Conservation (phyloP, 2,329 filamentous ascomycete species). For the Alternaria metachromatica region DNA sequence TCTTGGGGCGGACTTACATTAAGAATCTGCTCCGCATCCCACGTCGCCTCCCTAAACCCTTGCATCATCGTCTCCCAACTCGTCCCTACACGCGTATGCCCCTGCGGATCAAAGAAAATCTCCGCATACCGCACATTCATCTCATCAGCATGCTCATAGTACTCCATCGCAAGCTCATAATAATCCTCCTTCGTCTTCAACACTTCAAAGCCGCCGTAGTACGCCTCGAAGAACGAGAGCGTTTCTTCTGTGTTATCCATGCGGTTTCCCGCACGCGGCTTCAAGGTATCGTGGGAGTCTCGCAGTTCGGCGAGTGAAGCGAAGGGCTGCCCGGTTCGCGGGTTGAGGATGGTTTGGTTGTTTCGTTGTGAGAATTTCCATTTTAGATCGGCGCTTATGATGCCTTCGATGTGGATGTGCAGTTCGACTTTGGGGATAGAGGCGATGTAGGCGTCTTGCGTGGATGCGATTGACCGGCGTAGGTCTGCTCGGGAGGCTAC, state of each 20-base stretch:
- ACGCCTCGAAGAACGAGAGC: conserved; percentile 31
- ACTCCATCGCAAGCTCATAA: conserved; percentile 52
- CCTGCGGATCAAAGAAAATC: conserved; percentile 55
- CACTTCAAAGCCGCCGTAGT: conserved; percentile 37
- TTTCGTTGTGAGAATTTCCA: conserved; percentile 54
- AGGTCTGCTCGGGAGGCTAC: conserved; percentile 10
- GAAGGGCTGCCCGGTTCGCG: background rate
- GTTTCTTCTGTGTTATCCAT: conserved; percentile 21
- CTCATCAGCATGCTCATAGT: conserved; percentile 38
- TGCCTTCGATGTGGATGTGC: conserved; percentile 58
- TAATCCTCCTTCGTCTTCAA: conserved; percentile 48
- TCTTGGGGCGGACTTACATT: background rate
- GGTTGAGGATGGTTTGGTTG: conserved; percentile 14
- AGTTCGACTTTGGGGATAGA: conserved; percentile 54
- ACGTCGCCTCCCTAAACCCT: conserved; percentile 39
- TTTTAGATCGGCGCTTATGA: conserved; percentile 50
- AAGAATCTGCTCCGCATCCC: conserved; percentile 15
- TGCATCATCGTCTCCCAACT: conserved; percentile 40
- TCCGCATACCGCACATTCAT: conserved; percentile 54
- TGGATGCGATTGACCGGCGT: conserved; percentile 3
- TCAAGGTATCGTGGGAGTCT: conserved; percentile 39
- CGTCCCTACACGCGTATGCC: conserved; percentile 49
- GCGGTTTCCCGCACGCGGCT: conserved; percentile 1
- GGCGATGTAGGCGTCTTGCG: background rate
- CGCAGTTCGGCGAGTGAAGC: conserved; percentile 6